Base-by-base conservation (phyloP, 2,329 filamentous ascomycete genomes). In the Cladosporium sp. region DNA sequence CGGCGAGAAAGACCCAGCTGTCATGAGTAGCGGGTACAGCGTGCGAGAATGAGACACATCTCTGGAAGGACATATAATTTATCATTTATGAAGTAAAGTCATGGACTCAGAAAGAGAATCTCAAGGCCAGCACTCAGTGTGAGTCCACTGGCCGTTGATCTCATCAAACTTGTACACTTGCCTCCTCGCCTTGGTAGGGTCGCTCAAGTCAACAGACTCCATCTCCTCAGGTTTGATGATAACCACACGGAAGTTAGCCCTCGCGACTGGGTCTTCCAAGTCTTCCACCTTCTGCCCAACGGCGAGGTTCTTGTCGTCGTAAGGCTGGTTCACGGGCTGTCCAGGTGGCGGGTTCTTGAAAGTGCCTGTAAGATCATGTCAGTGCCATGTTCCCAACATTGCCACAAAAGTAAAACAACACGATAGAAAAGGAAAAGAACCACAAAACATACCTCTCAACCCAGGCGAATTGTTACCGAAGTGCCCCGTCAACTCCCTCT, bases 381-480 rank as follows among this genome's bases (percentile, higher is more conserved):
- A 69, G 68, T 21, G 64, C 24, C 44, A 55, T 26, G n/a, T 4
- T 15, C 34, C 6, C 24, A n/a, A 61, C 3, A 30, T 51, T 24
- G 52, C 32, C 68, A 55, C 26, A 14, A 59, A 8, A 58, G 28
- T 41, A 14, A 14, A 14, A 3, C 32, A 34, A 34, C 32, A 34
- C 8, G 8, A 34, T 34, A 34, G 32, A 34, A 34, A 34, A 11
- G 10, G 8, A 34, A 34, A 34, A 34, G 10, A 10, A 34, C 11
- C 21, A n/a, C 7, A 26, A 58, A 57, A 77, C 78, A 60, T 76
- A 87, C 87, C 87, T 81, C 93, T 85, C 88, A 97, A 92, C 0
- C 83, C 81, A 7, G 94, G 94, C 71, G 87, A 90, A 72, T 95
- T 80, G 77, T 97, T 97, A 24, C 92, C 94, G 85, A 97, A 98